Evolutionary conservation across 495 filamentous ascomycete genomes (phyloP), one percentile per base, ranked within the genome.

Genomic region (Usnea hakonensis): DNA sequence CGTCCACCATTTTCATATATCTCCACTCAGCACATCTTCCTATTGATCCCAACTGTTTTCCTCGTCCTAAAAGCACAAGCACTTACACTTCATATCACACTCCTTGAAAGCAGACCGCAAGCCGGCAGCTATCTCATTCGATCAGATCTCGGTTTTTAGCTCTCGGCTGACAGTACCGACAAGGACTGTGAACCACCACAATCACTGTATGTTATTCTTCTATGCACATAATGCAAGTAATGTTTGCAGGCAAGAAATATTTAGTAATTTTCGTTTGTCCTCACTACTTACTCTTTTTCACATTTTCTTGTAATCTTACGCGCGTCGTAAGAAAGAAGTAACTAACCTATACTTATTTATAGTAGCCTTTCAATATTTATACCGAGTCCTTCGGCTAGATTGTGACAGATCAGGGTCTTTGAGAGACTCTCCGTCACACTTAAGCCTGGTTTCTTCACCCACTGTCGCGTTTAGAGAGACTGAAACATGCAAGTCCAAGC

Each of bases 401-500:
- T 5, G 11, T 26, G 16, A 26, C 26, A 11, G 30, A 30, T 17
- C 30, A 17, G 23, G 13, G 46, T 50, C 46, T 50, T 52, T 52
- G 48, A 32, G 0, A 19, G 48, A 52, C 48, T 9, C 48, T 19
- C 17, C 26, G 23, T 28, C 48, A 28, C 5, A n/a, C 26, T 19
- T 17, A 19, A 32, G 26, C 28, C 13, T 32, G 0, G 46, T 17
- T 32, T 16, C 23, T 28, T 52, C 28, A 52, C 14, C 28, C 28
- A 52, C 48, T 6, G 21, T 32, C 5, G 5, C 48, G 5, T 52
- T 28, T 0, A n/a, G 9, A 32, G 4, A 8, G 32, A 16, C 14
- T 28, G 28, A 52, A 52, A 3, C 9, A 66, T 66, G 64, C 61
- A 54, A 41, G 16, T 26, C 11, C 64, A 56, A 38, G 28, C 41